Conservation (phyloP, 2,329 filamentous ascomycete genomes). For the Diplodia mutila region DNA sequence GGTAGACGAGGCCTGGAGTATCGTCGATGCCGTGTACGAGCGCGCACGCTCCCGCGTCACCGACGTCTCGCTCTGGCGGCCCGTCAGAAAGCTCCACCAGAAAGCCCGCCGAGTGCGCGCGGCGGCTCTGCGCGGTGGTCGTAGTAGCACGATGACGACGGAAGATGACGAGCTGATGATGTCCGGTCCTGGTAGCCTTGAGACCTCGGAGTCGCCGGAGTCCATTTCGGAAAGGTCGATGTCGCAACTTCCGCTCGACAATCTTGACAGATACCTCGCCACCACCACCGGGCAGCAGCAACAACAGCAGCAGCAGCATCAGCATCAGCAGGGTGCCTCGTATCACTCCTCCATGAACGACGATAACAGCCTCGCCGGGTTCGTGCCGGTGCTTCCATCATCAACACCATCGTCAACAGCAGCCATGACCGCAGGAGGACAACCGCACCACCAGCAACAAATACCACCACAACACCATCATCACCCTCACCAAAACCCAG, state of each 20-base stretch:
- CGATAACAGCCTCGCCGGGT: neutral
- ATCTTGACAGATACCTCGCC: neutral
- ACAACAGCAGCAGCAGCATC: neutral
- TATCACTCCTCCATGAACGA: neutral
- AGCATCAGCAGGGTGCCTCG: neutral
- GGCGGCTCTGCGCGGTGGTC: neutral
- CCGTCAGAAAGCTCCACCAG: slow-evolving; percentile 23
- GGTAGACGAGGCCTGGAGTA: slow-evolving; percentile 49
- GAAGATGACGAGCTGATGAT: neutral
- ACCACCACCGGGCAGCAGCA: neutral
- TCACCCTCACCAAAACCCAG: neutral
- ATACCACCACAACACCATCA: neutral
- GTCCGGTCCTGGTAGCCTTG: neutral
- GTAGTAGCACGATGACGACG: too few relatives aligned
- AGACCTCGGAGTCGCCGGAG: neutral
- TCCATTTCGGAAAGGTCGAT: neutral
- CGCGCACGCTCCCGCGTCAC: slow-evolving; percentile 22
- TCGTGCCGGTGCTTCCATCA: neutral
- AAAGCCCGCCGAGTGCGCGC: slow-evolving; percentile 17
- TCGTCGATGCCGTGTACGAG: slow-evolving; percentile 49
- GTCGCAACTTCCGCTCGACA: slow-evolving; percentile 9
- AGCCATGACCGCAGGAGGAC: neutral
- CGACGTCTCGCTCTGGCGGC: slow-evolving; percentile 23
- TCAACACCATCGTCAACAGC: neutral
- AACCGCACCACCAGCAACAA: neutral